These are phyloP conservation scores for Epichloe festucae DNA, from an alignment of 2,329 filamentous ascomycete genomes.

Conservation along the genomic window DNA sequence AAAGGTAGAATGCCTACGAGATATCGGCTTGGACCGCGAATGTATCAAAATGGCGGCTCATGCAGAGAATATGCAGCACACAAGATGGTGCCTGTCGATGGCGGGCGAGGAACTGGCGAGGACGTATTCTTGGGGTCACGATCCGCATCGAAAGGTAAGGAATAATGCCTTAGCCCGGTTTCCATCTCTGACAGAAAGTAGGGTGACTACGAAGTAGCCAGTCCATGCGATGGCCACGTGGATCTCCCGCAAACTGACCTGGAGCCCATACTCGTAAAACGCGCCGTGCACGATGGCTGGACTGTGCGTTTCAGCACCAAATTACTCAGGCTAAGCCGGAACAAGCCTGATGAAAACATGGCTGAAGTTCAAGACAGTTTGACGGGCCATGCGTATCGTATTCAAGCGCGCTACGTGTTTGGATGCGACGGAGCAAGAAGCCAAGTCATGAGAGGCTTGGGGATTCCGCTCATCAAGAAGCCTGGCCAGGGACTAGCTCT, in stretches of 20 bases:
- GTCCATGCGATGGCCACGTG: slow-evolving; percentile 24
- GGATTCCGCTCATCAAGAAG: slow-evolving; percentile 29
- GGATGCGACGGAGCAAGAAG: slow-evolving; percentile 37
- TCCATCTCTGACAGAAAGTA: slow-evolving; percentile 9
- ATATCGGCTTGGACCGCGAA: slow-evolving; percentile 34
- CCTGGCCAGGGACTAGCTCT: slow-evolving; percentile 24
- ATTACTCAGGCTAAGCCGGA: slow-evolving; percentile 17
- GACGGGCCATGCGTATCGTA: slow-evolving; percentile 23
- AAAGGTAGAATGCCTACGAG: slow-evolving; percentile 35
- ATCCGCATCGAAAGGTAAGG: slow-evolving; percentile 27
- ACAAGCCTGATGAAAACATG: slow-evolving; percentile 14
- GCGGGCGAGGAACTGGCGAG: slow-evolving; percentile 38
- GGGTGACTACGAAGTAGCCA: slow-evolving; percentile 29
- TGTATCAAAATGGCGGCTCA: slow-evolving; percentile 22
- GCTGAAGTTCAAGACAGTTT: slow-evolving; percentile 23
- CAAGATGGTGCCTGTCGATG: slow-evolving; percentile 39
- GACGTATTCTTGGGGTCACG: slow-evolving; percentile 37
- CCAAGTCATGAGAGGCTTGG: slow-evolving; percentile 23
- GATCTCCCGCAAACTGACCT: slow-evolving; percentile 31
- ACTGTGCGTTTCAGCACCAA: slow-evolving; percentile 23
- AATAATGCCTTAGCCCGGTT: too few relatives aligned
- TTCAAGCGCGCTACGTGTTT: slow-evolving; percentile 40
- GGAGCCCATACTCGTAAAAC: slow-evolving; percentile 27
- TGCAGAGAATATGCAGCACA: slow-evolving; percentile 32
- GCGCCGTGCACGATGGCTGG: slow-evolving; percentile 24